Base-by-base conservation (phyloP, 148 eudicot genomes). In the Rhododendron mucronatum region DNA sequence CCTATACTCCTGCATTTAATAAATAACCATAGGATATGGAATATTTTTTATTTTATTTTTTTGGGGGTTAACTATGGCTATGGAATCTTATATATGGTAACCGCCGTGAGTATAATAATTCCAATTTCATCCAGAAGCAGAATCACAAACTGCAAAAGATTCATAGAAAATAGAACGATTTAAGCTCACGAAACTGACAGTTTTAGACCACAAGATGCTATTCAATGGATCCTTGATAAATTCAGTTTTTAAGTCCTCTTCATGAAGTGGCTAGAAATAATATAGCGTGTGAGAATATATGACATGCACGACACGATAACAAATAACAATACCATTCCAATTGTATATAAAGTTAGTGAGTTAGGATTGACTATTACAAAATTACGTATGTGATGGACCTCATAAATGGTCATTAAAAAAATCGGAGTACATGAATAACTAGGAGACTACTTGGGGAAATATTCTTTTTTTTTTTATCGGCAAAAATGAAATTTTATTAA, bases 111-210 rank as follows among this genome's bases (percentile, higher is more conserved):
- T 18, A 21, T 16, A 74, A 30, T 7, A 35, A 35, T 74, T 15
- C 51, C 28, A 8, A 69, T 39, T 26, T 45, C 16, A 15, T 69
- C 18, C 47, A 82, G 37, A 26, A 82, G 44, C 33, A 82, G 21
- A 82, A 82, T 82, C 74, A n/a, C 74, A 23, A 82, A 82, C 50
- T 20, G 48, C 73, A 83, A 23, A 71, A 7, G 5, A 82, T 23
- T 63, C 44, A 18, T 69, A 57, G 71, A 51, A 57, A 55, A 55
- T 16, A 13, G 20, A 35, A 81, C 11, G 18, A 12, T 18, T 21
- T 37, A 18, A 61, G 10, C 18, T 82, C 20, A 13, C 69, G 4
- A 82, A 35, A 33, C 41, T 63, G 26, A 23, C 0, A 41, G 39
- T 63, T 12, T 26, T 26, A 0, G 8, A 10, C 35, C 21, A 82